Percentiles rank a stretch among this genome's conserved stretches.
Evolutionary conservation across 768 basidiomycete species (phyloP).

Genomic region (Hydnomerulius pinastri): DNA sequence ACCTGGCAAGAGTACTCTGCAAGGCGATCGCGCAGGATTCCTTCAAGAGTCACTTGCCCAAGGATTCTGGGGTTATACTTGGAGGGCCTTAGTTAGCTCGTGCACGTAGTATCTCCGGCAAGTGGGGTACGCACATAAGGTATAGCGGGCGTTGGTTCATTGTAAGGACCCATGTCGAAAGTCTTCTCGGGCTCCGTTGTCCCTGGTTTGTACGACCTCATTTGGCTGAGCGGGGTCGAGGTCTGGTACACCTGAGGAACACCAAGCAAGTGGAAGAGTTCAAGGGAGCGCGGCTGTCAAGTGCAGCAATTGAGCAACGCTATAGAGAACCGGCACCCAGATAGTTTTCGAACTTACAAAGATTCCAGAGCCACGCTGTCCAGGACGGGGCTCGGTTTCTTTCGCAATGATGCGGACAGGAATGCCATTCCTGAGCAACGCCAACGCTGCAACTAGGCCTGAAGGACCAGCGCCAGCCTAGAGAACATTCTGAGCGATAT

Average conservation of each 20-base stretch:
- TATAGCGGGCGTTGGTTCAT: constrained; percentile 20
- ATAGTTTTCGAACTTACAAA: constrained; percentile 30
- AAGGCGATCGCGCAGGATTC: constrained; percentile 1
- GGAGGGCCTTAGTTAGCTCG: not conserved
- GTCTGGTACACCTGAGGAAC: constrained; percentile 36
- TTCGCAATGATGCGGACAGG: constrained; percentile 13
- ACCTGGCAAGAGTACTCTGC: constrained; percentile 23
- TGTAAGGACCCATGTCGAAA: constrained; percentile 15
- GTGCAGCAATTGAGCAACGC: not conserved
- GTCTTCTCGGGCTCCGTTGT: constrained; percentile 1
- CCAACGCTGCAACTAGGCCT: constrained; percentile 12
- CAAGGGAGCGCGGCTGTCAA: constrained; percentile 43
- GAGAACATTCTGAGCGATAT: not conserved
- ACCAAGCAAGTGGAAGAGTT: constrained; percentile 40
- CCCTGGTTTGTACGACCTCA: constrained; percentile 33
- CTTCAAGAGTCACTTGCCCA: constrained; percentile 30
- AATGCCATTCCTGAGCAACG: constrained; percentile 11
- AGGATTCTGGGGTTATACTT: constrained; percentile 1
- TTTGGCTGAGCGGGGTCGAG: constrained; percentile 28
- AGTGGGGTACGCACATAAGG: constrained; percentile 26
- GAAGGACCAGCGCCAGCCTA: constrained; percentile 9
- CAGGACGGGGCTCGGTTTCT: constrained; percentile 30
- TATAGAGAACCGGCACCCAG: not conserved
- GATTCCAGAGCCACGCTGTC: constrained; percentile 41
- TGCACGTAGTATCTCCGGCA: not conserved